Evolutionary conservation across 352 stramenopile species (phyloP).

Genomic region (Phytophthora tubulina): DNA sequence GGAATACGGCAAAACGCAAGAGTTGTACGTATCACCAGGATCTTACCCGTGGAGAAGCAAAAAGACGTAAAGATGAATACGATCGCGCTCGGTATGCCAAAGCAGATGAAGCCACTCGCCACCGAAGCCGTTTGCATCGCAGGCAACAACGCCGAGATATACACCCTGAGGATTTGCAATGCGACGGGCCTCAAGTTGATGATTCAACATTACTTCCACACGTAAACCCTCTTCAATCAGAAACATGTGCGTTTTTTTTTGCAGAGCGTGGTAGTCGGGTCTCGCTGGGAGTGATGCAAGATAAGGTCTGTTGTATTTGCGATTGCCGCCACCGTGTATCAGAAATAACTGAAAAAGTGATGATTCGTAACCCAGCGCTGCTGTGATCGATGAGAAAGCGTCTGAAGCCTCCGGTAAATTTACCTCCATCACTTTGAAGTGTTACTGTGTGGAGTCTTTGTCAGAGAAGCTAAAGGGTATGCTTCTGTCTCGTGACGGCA

Average conservation of each 20-base stretch:
- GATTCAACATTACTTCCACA: too few species aligned
- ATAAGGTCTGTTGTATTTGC: background rate
- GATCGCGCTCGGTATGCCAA: background rate
- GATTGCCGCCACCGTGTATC: background rate
- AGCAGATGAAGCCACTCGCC: background rate
- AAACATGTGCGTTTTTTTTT: conserved; percentile 1
- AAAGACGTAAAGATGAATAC: background rate
- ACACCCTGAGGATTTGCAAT: background rate
- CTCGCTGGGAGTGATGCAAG: background rate
- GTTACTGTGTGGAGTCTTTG: background rate
- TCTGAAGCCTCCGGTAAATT: background rate
- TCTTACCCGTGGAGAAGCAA: background rate
- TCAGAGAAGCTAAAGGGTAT: background rate
- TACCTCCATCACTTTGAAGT: background rate
- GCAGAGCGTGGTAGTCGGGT: background rate
- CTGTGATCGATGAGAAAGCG: background rate
- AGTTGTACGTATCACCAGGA: background rate
- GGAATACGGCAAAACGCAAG: background rate
- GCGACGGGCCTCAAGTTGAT: background rate
- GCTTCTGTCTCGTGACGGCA: background rate
- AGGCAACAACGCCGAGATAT: background rate
- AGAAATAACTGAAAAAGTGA: background rate
- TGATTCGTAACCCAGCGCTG: background rate
- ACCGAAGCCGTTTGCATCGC: background rate
- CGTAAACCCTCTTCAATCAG: background rate